These are phyloP conservation scores for Chaetomium sp. DNA, from an alignment of 2,329 filamentous ascomycete species.

Conservation along the genomic window DNA sequence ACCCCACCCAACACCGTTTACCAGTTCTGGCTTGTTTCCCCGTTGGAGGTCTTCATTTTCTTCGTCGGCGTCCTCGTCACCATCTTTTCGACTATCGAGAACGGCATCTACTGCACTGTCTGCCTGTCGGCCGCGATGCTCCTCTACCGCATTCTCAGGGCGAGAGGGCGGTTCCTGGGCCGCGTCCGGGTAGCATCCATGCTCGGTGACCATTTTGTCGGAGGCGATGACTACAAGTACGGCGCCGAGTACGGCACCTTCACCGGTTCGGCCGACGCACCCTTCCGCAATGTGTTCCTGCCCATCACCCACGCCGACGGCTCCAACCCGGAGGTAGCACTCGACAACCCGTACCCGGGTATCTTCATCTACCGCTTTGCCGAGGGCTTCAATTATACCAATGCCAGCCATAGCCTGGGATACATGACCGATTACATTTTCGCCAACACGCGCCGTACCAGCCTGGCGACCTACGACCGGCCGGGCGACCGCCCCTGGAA, in stretches of 20 bases:
- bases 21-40: conserved; percentile 91
- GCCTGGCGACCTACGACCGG: conserved; percentile 56
- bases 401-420: conserved; percentile 82
- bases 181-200: conserved; percentile 79
- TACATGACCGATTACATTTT: conserved; percentile 65
- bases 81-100: conserved; percentile 81
- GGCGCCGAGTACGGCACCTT: conserved; percentile 53
- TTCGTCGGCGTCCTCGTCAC: conserved; percentile 88
- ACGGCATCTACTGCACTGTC: conserved; percentile 86
- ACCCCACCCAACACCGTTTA: conserved; percentile 87
- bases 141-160: conserved; percentile 76
- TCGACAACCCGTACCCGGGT: conserved; percentile 80
- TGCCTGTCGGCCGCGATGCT: conserved; percentile 69
- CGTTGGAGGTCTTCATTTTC: conserved; percentile 86
- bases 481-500: conserved; percentile 89
- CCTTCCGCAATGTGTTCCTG: conserved; percentile 72
- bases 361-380: conserved; percentile 94
- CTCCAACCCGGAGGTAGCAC: conserved; percentile 74
- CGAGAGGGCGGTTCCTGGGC: conserved; percentile 77
- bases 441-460: conserved; percentile 67
- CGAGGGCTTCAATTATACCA: conserved; percentile 95
- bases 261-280: conserved; percentile 37
- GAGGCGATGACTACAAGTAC: conserved; percentile 48
- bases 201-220: conserved; percentile 63
- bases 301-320: conserved; percentile 84